Base-by-base conservation (phyloP, 1,284 basidiomycete genomes). In the Puccinia horiana region DNA sequence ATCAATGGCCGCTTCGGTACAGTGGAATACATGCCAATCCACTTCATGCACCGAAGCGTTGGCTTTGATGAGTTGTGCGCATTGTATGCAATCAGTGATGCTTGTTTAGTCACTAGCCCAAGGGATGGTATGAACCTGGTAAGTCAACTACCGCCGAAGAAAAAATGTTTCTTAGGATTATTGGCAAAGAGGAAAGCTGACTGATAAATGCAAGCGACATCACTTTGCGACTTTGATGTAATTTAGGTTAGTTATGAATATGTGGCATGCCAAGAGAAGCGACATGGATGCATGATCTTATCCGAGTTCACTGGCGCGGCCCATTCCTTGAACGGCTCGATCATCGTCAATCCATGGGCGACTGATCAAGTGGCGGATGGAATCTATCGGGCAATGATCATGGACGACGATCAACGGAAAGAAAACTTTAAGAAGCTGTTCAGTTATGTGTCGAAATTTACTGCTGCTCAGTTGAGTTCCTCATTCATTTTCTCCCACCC, bases 121-220 rank as follows among this genome's bases (percentile, higher is more conserved):
- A 89, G 96, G 67, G 96, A 99, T 86, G 96, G 96, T 65, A 99
- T 99, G 97, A 99, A 99, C 88, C 89, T 99, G 86, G 96, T 96
- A 85, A 85, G 92, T 84, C 26, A 1, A 9, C 35, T 9, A 37
- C 49, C 49, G 4, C 18, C 11, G 12, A 52, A 52, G 49, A 4
- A 47, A 14, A 4, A 4, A 9, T 52, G 11, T 23, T 23, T 23
- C 49, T 52, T 23, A 52, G 11, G 20, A 52, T 12, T 52, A 9
- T 18, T 52, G 49, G 11, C 49, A 52, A 23, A 52, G 49, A 52
- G 49, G 20, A 4, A 52, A 52, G 11, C 4, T 23, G 49, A 16
- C 16, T 16, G 42, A 44, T 16, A 16, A 44, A 8, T 44, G 42
- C 42, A 44, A 44, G 42, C 42, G 11, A 52, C 20, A 52, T 23